Evolutionary conservation across 768 basidiomycete species (phyloP), one percentile per base, ranked within the genome.

Genomic region (Auriculariales sp.): DNA sequence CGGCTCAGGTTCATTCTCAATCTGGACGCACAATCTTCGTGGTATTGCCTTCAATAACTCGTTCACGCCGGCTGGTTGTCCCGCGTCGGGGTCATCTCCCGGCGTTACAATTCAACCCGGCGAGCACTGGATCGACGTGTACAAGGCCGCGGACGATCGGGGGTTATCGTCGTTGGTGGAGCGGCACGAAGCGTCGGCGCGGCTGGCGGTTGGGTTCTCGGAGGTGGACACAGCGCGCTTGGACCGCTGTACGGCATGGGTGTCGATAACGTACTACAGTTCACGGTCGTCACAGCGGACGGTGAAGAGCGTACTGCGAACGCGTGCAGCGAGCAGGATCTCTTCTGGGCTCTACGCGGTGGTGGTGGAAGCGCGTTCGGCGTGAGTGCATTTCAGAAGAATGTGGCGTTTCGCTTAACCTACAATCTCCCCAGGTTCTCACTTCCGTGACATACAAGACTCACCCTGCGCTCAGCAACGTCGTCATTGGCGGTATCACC

Each of bases 401-500:
- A n/a, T n/a, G n/a, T n/a, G n/a, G n/a, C n/a, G n/a, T n/a, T n/a
- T n/a, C n/a, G n/a, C n/a, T n/a, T n/a, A n/a, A n/a, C n/a, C n/a
- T n/a, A n/a, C n/a, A n/a, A n/a, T n/a, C n/a, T n/a, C n/a, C n/a
- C n/a, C n/a, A n/a, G n/a, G n/a, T n/a, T n/a, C 4, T 61, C 46
- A 68, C 67, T 2, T 70, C 69, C 1, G 68, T 66, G 3, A 73
- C 73, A 1, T 75, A 75, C 53, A 57, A 58, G 47, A 73, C 70
- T 0, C 64, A 74, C 47, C 65, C 69, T n/a, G n/a, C n/a, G n/a
- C n/a, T n/a, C n/a, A n/a, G n/a, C n/a, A 19, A n/a, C n/a, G n/a
- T n/a, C n/a, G n/a, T n/a, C 11, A 48, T 53, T 7, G 36, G 31
- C 14, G 48, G 53, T 25, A 49, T 53, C 44, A 45, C 52, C 1